Evolutionary conservation across 257 asterid species (phyloP), one percentile per base, ranked within the genome.

Genomic region (Przewalskia tangutica): DNA sequence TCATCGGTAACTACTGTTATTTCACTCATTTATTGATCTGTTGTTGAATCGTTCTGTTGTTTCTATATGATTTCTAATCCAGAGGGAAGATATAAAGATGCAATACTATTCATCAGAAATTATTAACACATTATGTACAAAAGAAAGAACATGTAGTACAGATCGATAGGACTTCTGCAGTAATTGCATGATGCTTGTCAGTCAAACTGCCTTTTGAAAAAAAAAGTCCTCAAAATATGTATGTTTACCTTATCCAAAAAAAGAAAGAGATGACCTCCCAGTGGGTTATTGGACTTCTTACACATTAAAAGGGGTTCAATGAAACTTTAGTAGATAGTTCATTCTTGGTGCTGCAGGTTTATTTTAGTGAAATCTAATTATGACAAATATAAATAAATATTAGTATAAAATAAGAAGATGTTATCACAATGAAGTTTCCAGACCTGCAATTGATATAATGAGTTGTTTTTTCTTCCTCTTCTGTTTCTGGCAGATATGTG

Each of bases 1-100:
- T 85, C 93, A 75, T 95, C 99, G 91, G 99, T 95, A 93, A 89
- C 87, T n/a, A 70, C 67, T 85, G 64, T 68, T 82, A 53, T 81
- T 73, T 48, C 79, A 46, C 20, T 9, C 42, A 73, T 73, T 20
- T 73, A 73, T 48, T 73, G 20, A 73, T 73, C 60, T 73, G 20
- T 75, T 75, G 20, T 73, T 48, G 60, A 73, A 48, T 48, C 0
- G 0, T 48, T 23, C 60, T 73, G 7, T 48, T 73, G 46, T 75
- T 75, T 75, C 62, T 50, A 75, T 60, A 75, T 27, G 48, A 50
- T 16, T 75, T 75, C 13, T 75, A 16, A 27, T 75, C 14, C 46
- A 12, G 4, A 48, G 44, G 20, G 20, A 48, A 73, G 59, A 23
- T 23, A 73, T 20, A 48, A 73, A 20, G 40, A 20, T 2, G 3